Conservation (phyloP, 495 filamentous ascomycete genomes). For the Cairneyella variabilis region DNA sequence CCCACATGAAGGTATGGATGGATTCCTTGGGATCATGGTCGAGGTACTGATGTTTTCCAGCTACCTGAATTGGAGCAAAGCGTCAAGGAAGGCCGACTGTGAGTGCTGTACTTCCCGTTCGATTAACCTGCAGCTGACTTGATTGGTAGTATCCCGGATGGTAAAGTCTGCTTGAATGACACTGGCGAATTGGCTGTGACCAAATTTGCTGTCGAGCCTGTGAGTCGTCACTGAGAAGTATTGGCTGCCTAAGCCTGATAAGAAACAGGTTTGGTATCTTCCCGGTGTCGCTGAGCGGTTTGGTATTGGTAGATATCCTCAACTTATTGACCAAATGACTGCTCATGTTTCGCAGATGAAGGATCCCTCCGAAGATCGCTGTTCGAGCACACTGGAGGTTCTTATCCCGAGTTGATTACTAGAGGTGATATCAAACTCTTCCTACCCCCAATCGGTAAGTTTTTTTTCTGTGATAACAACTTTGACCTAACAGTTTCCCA, state of each 20-base stretch:
- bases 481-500: constrained; percentile 27
- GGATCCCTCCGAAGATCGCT: constrained; percentile 77
- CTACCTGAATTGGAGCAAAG: constrained; percentile 89
- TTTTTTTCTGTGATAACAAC: constrained; percentile 5
- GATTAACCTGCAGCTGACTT: constrained; percentile 17
- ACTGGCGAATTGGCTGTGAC: constrained; percentile 87
- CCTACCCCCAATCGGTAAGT: constrained; percentile 77
- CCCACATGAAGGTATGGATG: constrained; percentile 75
- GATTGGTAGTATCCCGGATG: constrained; percentile 62
- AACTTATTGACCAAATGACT: not conserved
- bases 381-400: constrained; percentile 94
- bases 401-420: constrained; percentile 89
- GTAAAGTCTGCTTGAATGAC: constrained; percentile 82
- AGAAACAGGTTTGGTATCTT: constrained; percentile 74
- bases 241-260: constrained; percentile 6
- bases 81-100: constrained; percentile 71
- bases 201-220: constrained; percentile 93
- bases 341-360: constrained; percentile 56
- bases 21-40: not conserved
- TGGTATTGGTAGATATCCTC: constrained; percentile 65
- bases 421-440: constrained; percentile 93
- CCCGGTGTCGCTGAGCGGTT: constrained; percentile 94
- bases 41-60: constrained; percentile 27
- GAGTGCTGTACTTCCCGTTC: constrained; percentile 19
- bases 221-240: constrained; percentile 23